Base-by-base conservation (phyloP, 2,329 filamentous ascomycete genomes). In the Phaeosphaeria sp. region DNA sequence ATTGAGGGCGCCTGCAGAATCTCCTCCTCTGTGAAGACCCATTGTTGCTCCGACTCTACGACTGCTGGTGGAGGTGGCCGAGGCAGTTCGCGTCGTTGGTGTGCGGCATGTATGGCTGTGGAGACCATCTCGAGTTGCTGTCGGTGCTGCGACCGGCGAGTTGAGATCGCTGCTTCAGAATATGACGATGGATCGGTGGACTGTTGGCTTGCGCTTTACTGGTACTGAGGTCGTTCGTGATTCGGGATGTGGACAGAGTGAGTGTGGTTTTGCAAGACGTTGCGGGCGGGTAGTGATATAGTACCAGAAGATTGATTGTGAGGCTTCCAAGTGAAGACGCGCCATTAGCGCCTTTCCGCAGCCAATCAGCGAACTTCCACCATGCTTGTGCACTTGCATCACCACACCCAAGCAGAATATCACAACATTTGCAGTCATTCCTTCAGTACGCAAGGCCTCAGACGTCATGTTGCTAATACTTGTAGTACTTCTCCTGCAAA, bases 1-100 rank as follows among this genome's bases (percentile, higher is more conserved):
- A 96, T 89, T 52, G 92, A 95, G 0, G 95, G 95, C 6, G 92
- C 90, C 72, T 90, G 91, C 52, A 87, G 80, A 23, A 96, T 85
- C 79, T 99, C 95, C 48, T 92, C 89, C 46, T 90, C 84, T 15
- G 89, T 91, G 75, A 97, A 98, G 54, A 92, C 85, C 95, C 95
- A 99, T 83, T 98, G 94, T 65, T 82, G 79, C 72, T 89, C 85
- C 43, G 82, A 79, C 60, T 84, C 81, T 47, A 81, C 78, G 51
- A 88, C 79, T 50, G 86, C 80, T 4, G 78, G 74, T 41, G 79
- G 73, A 6, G 75, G 77, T 11, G 72, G 72, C 22, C 72, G 65
- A 3, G 74, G 74, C n/a, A 66, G 72, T 52, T 76, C 73, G 52
- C 71, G 71, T 42, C 67, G 64, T 25, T 61, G 62, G 42, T 59